Conservation (phyloP, 257 asterid genomes). For the Nicotiana tomentosiformis region DNA sequence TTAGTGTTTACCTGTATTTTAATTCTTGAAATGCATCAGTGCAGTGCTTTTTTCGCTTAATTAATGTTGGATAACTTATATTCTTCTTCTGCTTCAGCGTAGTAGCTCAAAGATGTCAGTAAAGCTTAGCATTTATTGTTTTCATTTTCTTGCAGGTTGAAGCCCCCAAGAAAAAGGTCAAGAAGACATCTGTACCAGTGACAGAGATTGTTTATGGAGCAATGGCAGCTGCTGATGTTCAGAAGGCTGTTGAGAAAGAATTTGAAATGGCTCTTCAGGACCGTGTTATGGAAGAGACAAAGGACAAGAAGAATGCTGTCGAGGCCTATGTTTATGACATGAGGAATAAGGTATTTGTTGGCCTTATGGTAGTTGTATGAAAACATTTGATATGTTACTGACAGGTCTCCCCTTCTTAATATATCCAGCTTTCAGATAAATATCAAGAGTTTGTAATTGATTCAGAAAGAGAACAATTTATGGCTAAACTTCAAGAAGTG, state of each 20-base stretch:
- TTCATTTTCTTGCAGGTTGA: conserved; percentile 27
- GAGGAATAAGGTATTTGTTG: conserved; percentile 69
- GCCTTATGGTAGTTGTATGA: neutral
- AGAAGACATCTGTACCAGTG: conserved; percentile 64
- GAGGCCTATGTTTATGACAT: conserved; percentile 91
- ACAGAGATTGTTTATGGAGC: conserved; percentile 76
- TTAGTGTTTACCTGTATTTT: neutral
- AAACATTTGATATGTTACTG: neutral
- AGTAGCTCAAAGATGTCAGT: neutral
- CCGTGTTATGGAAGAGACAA: conserved; percentile 96
- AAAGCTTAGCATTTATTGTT: neutral
- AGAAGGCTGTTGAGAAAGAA: conserved; percentile 87
- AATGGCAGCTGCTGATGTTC: conserved; percentile 56
- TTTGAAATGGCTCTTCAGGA: conserved; percentile 98
- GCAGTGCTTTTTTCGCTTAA: neutral
- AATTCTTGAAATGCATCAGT: neutral
- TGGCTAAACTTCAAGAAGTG: conserved; percentile 69
- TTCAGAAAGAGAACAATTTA: conserved; percentile 63
- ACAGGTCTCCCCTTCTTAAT: neutral
- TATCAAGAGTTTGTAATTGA: conserved; percentile 67
- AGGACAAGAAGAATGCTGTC: conserved; percentile 92
- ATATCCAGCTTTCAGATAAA: conserved; percentile 66
- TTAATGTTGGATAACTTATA: neutral
- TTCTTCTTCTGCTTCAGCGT: neutral
- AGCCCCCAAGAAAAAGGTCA: conserved; percentile 86